Base-by-base conservation (phyloP, 2,329 filamentous ascomycete species). In the Escovopsis weberi region DNA sequence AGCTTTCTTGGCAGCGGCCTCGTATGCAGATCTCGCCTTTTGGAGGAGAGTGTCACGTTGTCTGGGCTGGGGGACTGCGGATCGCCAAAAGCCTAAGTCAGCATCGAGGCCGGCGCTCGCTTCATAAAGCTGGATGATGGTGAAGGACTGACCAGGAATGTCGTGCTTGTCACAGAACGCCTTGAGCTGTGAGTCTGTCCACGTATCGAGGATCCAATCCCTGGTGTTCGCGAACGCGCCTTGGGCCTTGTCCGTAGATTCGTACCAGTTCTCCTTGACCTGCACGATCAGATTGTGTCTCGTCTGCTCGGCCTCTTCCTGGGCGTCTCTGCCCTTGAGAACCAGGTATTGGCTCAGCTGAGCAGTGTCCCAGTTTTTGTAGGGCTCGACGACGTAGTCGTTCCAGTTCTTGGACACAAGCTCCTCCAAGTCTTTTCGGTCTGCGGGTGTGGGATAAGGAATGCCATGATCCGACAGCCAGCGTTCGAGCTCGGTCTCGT, bases 141-240 rank as follows among this genome's bases (percentile, higher is more conserved):
- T 33, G 10, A 12, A 26, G 12, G 23, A 35, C 61, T 36, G 61
- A 74, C 71, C 70, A 45, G 87, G 85, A 54, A 98, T 86, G 49
- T 75, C 75, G 61, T 96, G 76, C 60, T 82, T 82, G 62, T 96
- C 89, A 49, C 87, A 82, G 65, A 96, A 96, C 2, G 84, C 68
- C 72, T 96, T 95, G 51, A 98, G 72, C 60, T 93, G 82, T 50
- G 87, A 95, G 45, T 96, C 89, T 51, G 82, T 80, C 85, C 88
- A 95, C 46, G 85, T 91, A 59, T 96, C 86, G 56, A 96, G 82
- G 52, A 96, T 83, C 91, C 91, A 96, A 54, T 89, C 82, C 62
- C 83, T 85, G 39, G 85, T 76, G 52, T 68, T 82, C 40, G 66
- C 59, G 65, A 84, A 88, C 23, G 83, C 78, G 38, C 81, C 70